Base-by-base conservation (phyloP, 805 yeast genomes). In the Pichia paraexigua region DNA sequence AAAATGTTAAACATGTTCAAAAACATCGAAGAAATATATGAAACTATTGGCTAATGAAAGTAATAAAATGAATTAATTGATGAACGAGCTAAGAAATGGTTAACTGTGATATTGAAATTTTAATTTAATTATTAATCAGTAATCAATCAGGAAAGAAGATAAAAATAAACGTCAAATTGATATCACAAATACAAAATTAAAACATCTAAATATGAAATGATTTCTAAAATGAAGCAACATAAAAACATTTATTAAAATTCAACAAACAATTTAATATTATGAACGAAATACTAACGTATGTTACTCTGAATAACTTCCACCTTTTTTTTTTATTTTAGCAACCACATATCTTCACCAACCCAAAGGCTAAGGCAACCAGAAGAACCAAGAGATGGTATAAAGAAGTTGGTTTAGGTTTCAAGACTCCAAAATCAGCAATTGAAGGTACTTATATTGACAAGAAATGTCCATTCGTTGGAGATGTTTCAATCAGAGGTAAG, bases 321-420 rank as follows among this genome's bases (percentile, higher is more conserved):
- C 41, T 30, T 40, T 37, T 45, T 41, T 18, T 35, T 24, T 42
- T 25, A n/a, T 21, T 57, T 60, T 71, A 88, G 99, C 99, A 94
- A 88, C 99, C 98, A 75, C 99, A 94, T 85, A 92, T 94, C 85
- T 94, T 94, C 96, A 91, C 90, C 82, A 94, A 94, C 92, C 90
- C 98, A 85, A 94, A 94, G 89, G 85, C 97, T 71, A 91, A 89
- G 91, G 96, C 95, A 75, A 83, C 82, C 89, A 87, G 87, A 80
- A 84, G 91, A 82, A 86, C 96, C 85, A 94, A 94, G 94, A 94
- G 99, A 89, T 94, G 99, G 99, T 91, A 83, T 76, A 94, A 94
- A 87, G 97, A 94, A 60, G 97, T 89, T 71, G 99, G 99, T 77
- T 88, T 94, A 76, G 99, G 99, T 67, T 94, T 90, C 97, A 94